phyloP scores from a whole-genome alignment of 2,329 filamentous ascomycete species.

The Whalleya microplaca region DNA sequence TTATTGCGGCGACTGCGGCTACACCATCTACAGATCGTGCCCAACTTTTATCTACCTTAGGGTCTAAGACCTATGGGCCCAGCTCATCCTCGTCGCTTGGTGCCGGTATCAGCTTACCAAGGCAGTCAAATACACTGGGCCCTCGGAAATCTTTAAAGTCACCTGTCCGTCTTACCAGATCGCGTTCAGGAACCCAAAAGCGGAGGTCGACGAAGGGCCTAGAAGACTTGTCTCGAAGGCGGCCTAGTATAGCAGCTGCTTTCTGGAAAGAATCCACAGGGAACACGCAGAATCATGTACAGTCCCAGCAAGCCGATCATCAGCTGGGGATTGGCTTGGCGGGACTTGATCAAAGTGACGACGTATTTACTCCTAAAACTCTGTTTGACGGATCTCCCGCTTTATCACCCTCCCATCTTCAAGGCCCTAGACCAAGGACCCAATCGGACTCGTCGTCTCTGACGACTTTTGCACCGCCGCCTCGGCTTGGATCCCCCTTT shows the following conservation, averaged over 20 bases:
- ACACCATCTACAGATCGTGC: conserved; percentile 32
- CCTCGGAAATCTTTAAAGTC: conserved; percentile 56
- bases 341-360: background rate
- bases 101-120: conserved; percentile 42
- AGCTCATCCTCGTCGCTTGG: conserved; percentile 58
- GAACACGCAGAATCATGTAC: conserved; percentile 9
- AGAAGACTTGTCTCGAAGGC: conserved; percentile 53
- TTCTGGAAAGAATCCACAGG: conserved; percentile 46
- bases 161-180: conserved; percentile 54
- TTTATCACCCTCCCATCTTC: background rate
- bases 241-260: conserved; percentile 58
- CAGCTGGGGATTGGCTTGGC: background rate
- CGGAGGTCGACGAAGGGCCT: conserved; percentile 54
- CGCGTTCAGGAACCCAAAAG: conserved; percentile 59
- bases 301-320: background rate
- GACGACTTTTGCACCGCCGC: conserved; percentile 43
- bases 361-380: conserved; percentile 10
- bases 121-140: conserved; percentile 54
- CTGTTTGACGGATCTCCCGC: conserved; percentile 1
- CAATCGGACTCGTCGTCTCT: conserved; percentile 27
- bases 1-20: conserved; percentile 2
- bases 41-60: conserved; percentile 59
- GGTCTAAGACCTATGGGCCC: conserved; percentile 63
- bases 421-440: conserved; percentile 18
- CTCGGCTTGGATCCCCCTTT: conserved; percentile 64